Percentiles rank a stretch among this genome's conserved stretches.
Evolutionary conservation across 129 eudicot species (phyloP).

Genomic region (Smallanthus sonchifolius): DNA sequence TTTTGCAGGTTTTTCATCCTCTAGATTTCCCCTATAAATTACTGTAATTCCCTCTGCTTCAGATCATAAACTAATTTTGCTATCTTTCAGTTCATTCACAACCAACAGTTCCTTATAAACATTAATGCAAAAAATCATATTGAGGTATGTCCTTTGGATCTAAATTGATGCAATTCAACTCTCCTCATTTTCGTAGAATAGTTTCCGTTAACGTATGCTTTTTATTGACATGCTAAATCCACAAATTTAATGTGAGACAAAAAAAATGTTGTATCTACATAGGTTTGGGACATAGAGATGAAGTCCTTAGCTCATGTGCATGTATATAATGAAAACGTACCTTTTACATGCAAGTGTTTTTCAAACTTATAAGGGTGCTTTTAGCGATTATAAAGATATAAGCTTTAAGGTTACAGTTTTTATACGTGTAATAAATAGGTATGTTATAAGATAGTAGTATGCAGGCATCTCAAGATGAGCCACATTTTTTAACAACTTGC

Average conservation of each 20-base stretch:
- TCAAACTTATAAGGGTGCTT: slow-evolving; percentile 12
- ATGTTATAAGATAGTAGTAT: slow-evolving; percentile 70
- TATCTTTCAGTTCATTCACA: slow-evolving; percentile 66
- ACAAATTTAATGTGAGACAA: not conserved
- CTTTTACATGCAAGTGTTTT: slow-evolving; percentile 61
- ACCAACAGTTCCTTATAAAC: slow-evolving; percentile 61
- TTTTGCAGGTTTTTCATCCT: slow-evolving; percentile 49
- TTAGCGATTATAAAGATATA: slow-evolving; percentile 9
- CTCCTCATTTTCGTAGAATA: not conserved
- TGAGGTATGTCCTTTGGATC: slow-evolving; percentile 53
- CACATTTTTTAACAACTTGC: not conserved
- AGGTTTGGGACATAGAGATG: slow-evolving; percentile 85
- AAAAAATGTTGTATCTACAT: slow-evolving; percentile 13
- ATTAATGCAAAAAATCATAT: slow-evolving; percentile 62
- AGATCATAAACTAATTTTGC: slow-evolving; percentile 3
- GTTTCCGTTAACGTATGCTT: not conserved
- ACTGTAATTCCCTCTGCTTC: slow-evolving; percentile 13
- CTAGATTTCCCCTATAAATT: not conserved
- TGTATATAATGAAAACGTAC: slow-evolving; percentile 43
- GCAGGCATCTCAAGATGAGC: slow-evolving; percentile 81
- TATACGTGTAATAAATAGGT: slow-evolving; percentile 44
- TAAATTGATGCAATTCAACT: slow-evolving; percentile 6
- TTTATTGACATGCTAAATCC: not conserved
- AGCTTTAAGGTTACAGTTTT: not conserved
- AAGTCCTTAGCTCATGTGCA: slow-evolving; percentile 51